Evolutionary conservation across 1,284 basidiomycete species (phyloP), one percentile per base, ranked within the genome.

Genomic region (Boletus mariae): DNA sequence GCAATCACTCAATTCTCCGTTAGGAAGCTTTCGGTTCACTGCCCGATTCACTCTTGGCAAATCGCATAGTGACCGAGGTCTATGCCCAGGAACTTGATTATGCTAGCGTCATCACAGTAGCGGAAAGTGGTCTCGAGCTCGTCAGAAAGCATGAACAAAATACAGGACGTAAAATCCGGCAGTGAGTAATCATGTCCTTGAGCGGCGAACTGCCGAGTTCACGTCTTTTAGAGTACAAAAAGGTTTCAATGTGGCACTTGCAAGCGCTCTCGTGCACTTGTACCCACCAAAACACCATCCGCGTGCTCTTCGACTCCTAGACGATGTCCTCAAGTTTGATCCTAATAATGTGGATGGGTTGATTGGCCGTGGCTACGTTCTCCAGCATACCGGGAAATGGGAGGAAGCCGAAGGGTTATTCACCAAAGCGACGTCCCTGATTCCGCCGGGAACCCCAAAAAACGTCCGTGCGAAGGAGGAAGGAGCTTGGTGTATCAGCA

Each of bases 271-370:
- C 15, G 90, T 94, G 1, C 88, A 97, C 60, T 78, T 90, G 50
- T 92, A 85, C 69, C 85, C 95, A 10, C 96, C 96, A 0, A 94
- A 94, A 63, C 87, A 98, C 62, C 96, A 99, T 67, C 62, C 75
- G 12, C 84, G 87, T 43, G 95, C 96, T 1, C 73, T 87, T 29
- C 73, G 80, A 12, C 78, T 96, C 6, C 75, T 96, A 26, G 82
- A 91, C 34, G 80, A 83, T 2, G 79, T 95, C 5, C 79, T 98
- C 5, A 61, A 74, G 1, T 68, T 77, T 45, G 80, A 87, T 38
- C 80, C 87, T 0, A 66, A 79, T 43, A 87, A 94, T 62, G 72
- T 84, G 3, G 70, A 80, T 12, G 84, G 83, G 20, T 76, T 95
- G 31, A 85, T 94, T 70, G 84, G 84, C 12, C 81, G 83, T 31